Base-by-base conservation (phyloP, 2,329 filamentous ascomycete species). In the Cordyceps cicadae region DNA sequence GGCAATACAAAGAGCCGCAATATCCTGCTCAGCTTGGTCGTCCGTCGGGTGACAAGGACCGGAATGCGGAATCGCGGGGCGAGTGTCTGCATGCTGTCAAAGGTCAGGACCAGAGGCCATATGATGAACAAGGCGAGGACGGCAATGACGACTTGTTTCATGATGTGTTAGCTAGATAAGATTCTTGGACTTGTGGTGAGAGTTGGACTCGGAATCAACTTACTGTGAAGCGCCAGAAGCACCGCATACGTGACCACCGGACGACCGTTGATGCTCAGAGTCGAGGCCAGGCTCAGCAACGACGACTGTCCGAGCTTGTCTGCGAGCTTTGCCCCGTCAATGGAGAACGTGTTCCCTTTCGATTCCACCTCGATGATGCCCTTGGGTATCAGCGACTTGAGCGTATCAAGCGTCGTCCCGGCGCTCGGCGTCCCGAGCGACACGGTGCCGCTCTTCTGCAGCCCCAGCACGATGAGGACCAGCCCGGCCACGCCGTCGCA, bases 401-500 rank as follows among this genome's bases (percentile, higher is more conserved):
- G 46, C 24, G 60, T 60, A 9, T 61, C 63, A 1, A 54, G 61
- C 4, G 61, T 58, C 17, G 62, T 67, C 7, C 54, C 24, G 4
- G 24, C 54, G 21, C 64, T 62, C 5, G 65, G 7, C 1, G 37
- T 53, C 1, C 39, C 46, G 3, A n/a, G 21, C 1, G 64, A 41
- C 1, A 70, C 60, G 11, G 66, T 65, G 49, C 67, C 66, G 62
- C 67, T 68, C 24, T 62, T 61, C 19, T 64, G 39, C 3, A 74
- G 60, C 1, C 72, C 71, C 0, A 66, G 24, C 4, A 59, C 41
- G 9, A 74, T 51, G 11, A 71, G 68, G 0, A 64, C 61, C 7
- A 74, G 9, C 2, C 72, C 73, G 6, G 69, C 72, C 5, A 75
- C 60, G 12, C 73, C 73, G 61, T 71, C 64, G 51, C 71, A 74